Evolutionary conservation across 2,329 filamentous ascomycete genomes (phyloP).

Genomic region (Myriangium duriaei): DNA sequence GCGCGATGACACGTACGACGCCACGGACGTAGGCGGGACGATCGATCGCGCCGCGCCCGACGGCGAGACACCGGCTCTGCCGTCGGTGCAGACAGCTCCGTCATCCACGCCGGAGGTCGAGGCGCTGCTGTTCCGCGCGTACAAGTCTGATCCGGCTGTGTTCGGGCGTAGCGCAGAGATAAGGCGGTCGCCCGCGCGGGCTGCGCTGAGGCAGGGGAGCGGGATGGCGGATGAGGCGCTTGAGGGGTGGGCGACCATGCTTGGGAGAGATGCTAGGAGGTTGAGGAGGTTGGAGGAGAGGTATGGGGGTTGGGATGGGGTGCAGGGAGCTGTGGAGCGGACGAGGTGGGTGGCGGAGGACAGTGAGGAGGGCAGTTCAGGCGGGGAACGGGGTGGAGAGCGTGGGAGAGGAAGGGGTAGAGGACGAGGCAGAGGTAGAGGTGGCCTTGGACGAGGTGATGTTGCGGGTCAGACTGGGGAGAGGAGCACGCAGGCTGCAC

Average conservation of each 20-base stretch:
- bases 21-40: conserved; percentile 78
- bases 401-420: conserved; percentile 38
- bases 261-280: conserved; percentile 57
- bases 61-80: conserved; percentile 40
- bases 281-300: conserved; percentile 58
- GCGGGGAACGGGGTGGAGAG: conserved; percentile 29
- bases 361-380: conserved; percentile 40
- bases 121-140: conserved; percentile 60
- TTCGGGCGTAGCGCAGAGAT: conserved; percentile 64
- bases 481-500: conserved; percentile 57
- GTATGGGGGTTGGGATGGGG: conserved; percentile 52
- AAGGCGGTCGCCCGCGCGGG: conserved; percentile 50
- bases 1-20: conserved; percentile 91
- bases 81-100: conserved; percentile 15
- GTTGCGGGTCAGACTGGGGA: conserved; percentile 55
- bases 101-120: conserved; percentile 35
- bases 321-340: conserved; percentile 51
- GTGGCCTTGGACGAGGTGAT: conserved; percentile 33
- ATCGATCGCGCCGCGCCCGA: conserved; percentile 51
- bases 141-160: conserved; percentile 47
- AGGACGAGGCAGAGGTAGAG: conserved; percentile 26
- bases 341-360: conserved; percentile 47
- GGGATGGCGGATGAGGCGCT: conserved; percentile 88
- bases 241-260: conserved; percentile 88
- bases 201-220: conserved; percentile 58